phyloP scores from a whole-genome alignment of 495 filamentous ascomycete species.

The Penicillium steckii region DNA sequence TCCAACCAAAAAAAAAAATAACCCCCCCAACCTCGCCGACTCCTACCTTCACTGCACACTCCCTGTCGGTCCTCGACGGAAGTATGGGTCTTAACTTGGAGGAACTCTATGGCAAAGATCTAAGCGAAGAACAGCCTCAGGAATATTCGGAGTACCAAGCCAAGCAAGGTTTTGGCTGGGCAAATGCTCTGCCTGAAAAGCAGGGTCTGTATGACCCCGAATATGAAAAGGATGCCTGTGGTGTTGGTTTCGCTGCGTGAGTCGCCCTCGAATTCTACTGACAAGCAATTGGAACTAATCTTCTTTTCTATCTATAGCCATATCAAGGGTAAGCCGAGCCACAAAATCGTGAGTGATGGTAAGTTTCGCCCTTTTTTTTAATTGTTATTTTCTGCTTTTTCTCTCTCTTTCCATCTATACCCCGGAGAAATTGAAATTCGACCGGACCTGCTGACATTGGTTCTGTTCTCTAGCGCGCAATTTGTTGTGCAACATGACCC shows the following conservation, averaged over 20 bases:
- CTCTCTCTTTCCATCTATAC: no score
- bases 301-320: conserved; percentile 56
- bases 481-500: conserved; percentile 99
- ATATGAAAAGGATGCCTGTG: conserved; percentile 98
- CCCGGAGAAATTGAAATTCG: neutral
- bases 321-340: conserved; percentile 95
- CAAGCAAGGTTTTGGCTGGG: conserved; percentile 88
- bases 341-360: conserved; percentile 99
- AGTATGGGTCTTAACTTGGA: conserved; percentile 70
- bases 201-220: conserved; percentile 97
- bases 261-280: conserved; percentile 26
- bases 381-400: no score
- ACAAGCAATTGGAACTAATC: conserved; percentile 14
- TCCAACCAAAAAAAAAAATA: no score
- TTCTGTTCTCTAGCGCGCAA: conserved; percentile 65
- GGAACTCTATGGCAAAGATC: conserved; percentile 61
- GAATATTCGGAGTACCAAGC: conserved; percentile 85
- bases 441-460: neutral
- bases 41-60: no score
- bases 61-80: conserved; percentile 49
- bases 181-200: conserved; percentile 89
- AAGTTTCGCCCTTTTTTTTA: no score
- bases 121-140: conserved; percentile 58
- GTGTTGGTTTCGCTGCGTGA: conserved; percentile 98
- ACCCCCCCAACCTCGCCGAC: no score